phyloP scores from a whole-genome alignment of 148 eudicot species.

The Nepenthes mirabilis region DNA sequence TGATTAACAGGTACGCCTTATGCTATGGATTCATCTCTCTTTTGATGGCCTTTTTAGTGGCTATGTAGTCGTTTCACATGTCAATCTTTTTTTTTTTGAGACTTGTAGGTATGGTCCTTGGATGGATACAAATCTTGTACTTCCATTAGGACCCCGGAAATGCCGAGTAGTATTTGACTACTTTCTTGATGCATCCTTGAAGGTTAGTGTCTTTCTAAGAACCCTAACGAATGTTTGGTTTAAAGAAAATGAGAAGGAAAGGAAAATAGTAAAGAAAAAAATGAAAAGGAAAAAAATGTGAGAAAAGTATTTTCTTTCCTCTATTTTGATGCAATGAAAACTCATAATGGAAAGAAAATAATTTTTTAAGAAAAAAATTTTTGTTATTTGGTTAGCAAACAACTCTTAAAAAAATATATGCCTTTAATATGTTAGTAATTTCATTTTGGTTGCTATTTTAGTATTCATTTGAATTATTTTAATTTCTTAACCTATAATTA shows the following conservation, averaged over 20 bases:
- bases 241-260: not conserved
- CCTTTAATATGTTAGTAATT: too few relatives aligned
- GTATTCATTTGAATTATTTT: too few relatives aligned
- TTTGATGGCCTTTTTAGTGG: not conserved
- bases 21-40: not conserved
- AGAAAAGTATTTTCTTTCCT: too few relatives aligned
- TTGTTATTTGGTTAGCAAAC: too few relatives aligned
- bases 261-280: too few relatives aligned
- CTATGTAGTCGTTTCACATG: not conserved
- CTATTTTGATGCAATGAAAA: too few relatives aligned
- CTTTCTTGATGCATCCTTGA: constrained; percentile 65
- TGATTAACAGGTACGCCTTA: constrained; percentile 60
- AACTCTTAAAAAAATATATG: too few relatives aligned
- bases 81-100: not conserved
- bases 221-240: not conserved
- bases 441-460: too few relatives aligned
- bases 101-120: constrained; percentile 83
- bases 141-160: constrained; percentile 77
- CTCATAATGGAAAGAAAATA: too few relatives aligned
- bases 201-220: constrained; percentile 20
- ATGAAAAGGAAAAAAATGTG: too few relatives aligned
- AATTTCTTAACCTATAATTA: too few relatives aligned
- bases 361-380: too few relatives aligned
- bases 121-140: constrained; percentile 95
- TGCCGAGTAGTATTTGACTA: constrained; percentile 93